Evolutionary conservation across 306 rosid genomes (phyloP).

Genomic region (Pachyrhizus erosus): DNA sequence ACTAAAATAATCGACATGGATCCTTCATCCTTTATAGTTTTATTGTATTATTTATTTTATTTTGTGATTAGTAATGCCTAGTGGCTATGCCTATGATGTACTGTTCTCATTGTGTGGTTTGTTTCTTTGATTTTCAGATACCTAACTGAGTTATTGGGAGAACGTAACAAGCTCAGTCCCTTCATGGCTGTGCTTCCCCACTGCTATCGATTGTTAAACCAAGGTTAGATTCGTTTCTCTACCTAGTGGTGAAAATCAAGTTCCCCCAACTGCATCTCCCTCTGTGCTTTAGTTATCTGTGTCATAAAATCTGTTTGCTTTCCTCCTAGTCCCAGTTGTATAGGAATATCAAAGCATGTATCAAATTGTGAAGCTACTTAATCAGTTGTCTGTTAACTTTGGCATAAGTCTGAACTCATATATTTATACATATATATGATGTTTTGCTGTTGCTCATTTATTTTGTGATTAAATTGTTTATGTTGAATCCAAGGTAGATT

Average conservation of each 20-base stretch:
- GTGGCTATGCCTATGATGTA: constrained; percentile 6
- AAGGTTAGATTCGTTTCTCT: constrained; percentile 66
- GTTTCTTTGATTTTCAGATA: constrained; percentile 56
- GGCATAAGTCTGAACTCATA: constrained; percentile 13
- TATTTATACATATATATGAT: background rate
- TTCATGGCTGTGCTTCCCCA: constrained; percentile 80
- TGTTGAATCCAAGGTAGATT: background rate
- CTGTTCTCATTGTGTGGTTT: constrained; percentile 18
- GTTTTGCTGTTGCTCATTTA: constrained; percentile 14
- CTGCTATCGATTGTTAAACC: constrained; percentile 75
- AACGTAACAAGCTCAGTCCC: constrained; percentile 84
- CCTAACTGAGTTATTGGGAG: constrained; percentile 75
- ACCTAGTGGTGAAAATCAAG: background rate
- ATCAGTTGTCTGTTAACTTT: background rate
- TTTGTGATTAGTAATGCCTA: constrained; percentile 14
- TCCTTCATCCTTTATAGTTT: background rate
- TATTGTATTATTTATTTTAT: background rate
- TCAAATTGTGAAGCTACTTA: background rate
- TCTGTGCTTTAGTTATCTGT: background rate
- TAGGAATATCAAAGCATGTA: background rate
- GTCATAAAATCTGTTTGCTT: background rate
- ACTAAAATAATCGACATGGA: background rate
- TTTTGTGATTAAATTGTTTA: background rate
- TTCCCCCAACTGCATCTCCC: background rate
- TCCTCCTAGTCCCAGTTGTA: background rate